phyloP scores from a whole-genome alignment of 176 grass and related monocot species.

The Guadua angustifolia region DNA sequence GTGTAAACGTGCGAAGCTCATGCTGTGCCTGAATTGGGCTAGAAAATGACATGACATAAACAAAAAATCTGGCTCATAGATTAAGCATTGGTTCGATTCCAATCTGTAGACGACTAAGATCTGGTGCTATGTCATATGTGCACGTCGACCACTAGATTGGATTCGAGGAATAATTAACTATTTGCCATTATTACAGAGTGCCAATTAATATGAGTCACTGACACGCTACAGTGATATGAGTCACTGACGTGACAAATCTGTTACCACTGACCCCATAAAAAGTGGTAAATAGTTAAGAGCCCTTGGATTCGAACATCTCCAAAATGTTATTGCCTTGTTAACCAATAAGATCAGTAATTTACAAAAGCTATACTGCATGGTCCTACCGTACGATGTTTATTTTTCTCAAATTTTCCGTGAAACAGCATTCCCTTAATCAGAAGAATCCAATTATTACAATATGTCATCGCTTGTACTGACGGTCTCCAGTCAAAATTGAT shows the following conservation, averaged over 20 bases:
- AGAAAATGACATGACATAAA: not conserved
- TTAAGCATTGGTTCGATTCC: no score
- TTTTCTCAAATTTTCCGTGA: not conserved
- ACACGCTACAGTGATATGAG: no score
- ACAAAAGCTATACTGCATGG: not conserved
- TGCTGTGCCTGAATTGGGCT: not conserved
- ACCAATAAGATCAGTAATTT: not conserved
- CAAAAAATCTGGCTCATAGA: not conserved
- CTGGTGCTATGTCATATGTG: not conserved
- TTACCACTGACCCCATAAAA: no score
- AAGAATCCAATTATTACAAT: slow-evolving; percentile 40
- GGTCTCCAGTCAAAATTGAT: slow-evolving; percentile 22
- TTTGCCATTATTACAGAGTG: no score
- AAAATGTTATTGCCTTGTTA: no score
- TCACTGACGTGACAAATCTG: no score
- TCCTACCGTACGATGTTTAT: not conserved
- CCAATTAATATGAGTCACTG: no score
- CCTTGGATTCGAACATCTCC: no score
- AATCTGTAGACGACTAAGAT: not conserved
- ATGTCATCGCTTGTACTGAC: not conserved
- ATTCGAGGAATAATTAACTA: no score
- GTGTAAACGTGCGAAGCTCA: not conserved
- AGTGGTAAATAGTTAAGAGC: no score
- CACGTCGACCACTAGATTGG: not conserved
- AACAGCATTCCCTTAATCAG: not conserved